Evolutionary conservation across 2,329 filamentous ascomycete genomes (phyloP), one percentile per base, ranked within the genome.

Genomic region (Neonectria coccinea): DNA sequence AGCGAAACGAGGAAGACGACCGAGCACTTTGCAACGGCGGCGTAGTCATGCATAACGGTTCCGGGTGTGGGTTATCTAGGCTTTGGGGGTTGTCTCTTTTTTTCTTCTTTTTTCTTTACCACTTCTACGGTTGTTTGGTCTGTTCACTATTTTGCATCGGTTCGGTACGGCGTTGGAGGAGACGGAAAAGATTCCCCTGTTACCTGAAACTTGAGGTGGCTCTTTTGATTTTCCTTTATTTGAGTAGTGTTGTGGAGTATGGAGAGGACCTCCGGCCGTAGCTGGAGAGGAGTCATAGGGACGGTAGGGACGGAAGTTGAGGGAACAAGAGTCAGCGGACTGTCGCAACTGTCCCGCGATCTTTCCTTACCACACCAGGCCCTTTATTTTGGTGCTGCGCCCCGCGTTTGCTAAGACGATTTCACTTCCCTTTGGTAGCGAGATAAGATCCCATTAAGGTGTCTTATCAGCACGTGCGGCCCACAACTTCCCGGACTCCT

Each of bases 131-230:
- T 42, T 42, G 8, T 53, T 54, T 50, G 50, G 56, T 25, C 44
- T 36, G 51, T 42, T 39, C 14, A 20, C 14, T 58, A 53, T 57
- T 62, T 59, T 56, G 56, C 57, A 47, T 65, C 68, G 65, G 66
- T 66, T 62, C 67, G 62, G 66, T 59, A 60, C 44, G 71, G 71
- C 71, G 71, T 73, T 73, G 60, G 68, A 73, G 70, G 71, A 70
- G 64, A 71, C 59, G 68, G 56, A 73, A 73, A 73, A 63, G 70
- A 77, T 75, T 76, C 70, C 76, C 76, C 71, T 66, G 47, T 54
- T 66, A 60, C 64, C 56, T 59, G 33, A 66, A 54, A 56, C 56
- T 62, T 36, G 56, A 65, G 67, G 68, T 67, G 68, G 63, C 63
- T 62, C 27, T 59, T 59, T 62, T 53, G 54, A 47, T 73, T 72